These are phyloP conservation scores for Salix udensis DNA, from an alignment of 345 rosid species.

Conservation along the genomic window DNA sequence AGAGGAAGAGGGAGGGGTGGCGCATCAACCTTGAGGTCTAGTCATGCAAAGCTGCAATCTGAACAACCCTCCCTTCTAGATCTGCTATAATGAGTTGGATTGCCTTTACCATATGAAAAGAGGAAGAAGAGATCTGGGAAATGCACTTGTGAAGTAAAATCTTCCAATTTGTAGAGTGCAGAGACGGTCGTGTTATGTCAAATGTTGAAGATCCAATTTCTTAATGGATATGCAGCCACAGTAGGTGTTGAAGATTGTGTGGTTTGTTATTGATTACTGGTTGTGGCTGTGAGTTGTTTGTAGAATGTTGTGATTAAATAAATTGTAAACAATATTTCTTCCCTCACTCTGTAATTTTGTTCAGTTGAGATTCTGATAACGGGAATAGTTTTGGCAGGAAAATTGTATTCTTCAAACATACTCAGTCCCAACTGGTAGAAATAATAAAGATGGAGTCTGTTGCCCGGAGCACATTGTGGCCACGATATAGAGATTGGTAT, in stretches of 20 bases:
- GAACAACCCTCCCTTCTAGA: slow-evolving; percentile 57
- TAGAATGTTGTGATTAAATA: neutral
- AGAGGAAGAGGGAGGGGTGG: too few relatives aligned
- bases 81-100: slow-evolving; percentile 41
- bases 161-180: neutral
- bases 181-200: too few relatives aligned
- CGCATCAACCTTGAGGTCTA: too few relatives aligned
- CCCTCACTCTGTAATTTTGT: neutral
- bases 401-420: neutral
- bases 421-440: neutral
- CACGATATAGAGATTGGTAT: too few relatives aligned
- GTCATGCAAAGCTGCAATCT: too few relatives aligned
- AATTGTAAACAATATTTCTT: neutral
- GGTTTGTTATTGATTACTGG: neutral
- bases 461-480: too few relatives aligned
- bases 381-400: neutral
- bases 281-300: neutral
- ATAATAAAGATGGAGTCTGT: neutral
- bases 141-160: neutral
- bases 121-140: neutral
- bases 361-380: neutral
- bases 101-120: too few relatives aligned
- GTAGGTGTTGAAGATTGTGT: neutral
- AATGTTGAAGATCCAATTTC: too few relatives aligned
- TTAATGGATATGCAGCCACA: too few relatives aligned